These are phyloP conservation scores for Malassezia pachydermatis DNA, from an alignment of 1,284 basidiomycete genomes.

Conservation along the genomic window DNA sequence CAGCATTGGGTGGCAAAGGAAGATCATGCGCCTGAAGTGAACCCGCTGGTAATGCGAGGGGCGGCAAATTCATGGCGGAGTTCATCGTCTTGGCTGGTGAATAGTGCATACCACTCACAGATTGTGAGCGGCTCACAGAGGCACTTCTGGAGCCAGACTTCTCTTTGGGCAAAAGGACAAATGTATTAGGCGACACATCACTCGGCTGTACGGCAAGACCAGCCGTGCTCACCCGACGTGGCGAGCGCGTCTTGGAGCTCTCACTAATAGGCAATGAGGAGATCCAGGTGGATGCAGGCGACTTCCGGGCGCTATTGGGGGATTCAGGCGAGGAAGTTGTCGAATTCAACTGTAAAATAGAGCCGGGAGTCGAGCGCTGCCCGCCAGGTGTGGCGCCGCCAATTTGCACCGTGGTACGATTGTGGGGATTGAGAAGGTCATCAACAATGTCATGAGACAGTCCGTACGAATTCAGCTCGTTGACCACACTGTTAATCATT, in stretches of 20 bases:
- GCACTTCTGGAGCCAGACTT: no score
- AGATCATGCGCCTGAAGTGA: not conserved
- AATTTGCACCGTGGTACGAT: not conserved
- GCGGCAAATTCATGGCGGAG: not conserved
- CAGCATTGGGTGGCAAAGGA: no score
- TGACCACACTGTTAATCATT: slow-evolving; percentile 73
- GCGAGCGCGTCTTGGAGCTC: not conserved
- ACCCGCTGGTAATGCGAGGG: not conserved
- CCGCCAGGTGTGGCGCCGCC: no score
- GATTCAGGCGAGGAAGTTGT: not conserved
- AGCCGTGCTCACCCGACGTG: not conserved
- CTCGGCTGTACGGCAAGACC: not conserved
- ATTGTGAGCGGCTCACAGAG: not conserved
- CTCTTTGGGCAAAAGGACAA: slow-evolving; percentile 1
- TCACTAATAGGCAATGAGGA: slow-evolving; percentile 16
- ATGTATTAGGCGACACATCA: slow-evolving; percentile 13
- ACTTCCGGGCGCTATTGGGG: not conserved
- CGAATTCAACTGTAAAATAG: not conserved
- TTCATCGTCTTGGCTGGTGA: not conserved
- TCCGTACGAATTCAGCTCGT: slow-evolving; percentile 69
- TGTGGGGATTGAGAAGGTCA: slow-evolving; percentile 47
- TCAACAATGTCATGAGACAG: slow-evolving; percentile 58
- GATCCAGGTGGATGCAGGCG: slow-evolving; percentile 22
- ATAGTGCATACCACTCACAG: not conserved
- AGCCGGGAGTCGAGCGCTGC: not conserved